These are phyloP conservation scores for Ashbya aceris DNA, from an alignment of 1,139 yeast species.

Conservation along the genomic window DNA sequence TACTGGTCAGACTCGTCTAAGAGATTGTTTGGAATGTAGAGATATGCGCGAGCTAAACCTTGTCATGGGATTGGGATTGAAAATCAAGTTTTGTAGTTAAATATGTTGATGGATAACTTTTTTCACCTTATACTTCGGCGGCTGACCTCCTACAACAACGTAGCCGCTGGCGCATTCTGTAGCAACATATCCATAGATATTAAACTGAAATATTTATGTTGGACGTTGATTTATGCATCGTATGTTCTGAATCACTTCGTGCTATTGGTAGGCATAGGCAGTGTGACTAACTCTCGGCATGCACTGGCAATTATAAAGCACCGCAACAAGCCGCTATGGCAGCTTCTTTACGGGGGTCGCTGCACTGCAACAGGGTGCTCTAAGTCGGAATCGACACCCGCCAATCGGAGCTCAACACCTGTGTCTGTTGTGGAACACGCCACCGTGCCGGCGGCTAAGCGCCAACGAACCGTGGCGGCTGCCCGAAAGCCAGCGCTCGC, in stretches of 20 bases:
- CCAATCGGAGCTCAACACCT: too few relatives aligned
- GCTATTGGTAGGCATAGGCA: background rate
- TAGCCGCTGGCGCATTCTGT: too few relatives aligned
- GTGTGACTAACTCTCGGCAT: background rate
- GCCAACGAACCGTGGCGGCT: too few relatives aligned
- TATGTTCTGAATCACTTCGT: background rate
- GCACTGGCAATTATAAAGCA: constrained; percentile 6
- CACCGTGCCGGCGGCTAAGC: too few relatives aligned
- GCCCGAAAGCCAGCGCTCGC: background rate
- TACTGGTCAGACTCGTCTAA: too few relatives aligned
- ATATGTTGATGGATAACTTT: too few relatives aligned
- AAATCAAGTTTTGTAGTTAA: background rate
- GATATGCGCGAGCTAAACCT: background rate
- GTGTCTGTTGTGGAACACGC: too few relatives aligned
- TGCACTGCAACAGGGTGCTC: too few relatives aligned
- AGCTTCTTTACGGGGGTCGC: background rate
- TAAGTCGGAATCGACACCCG: too few relatives aligned
- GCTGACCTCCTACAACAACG: too few relatives aligned
- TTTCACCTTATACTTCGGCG: too few relatives aligned
- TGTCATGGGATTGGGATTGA: background rate
- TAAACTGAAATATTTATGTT: background rate
- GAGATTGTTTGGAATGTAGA: background rate
- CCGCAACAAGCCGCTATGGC: constrained; percentile 3
- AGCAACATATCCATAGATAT: too few relatives aligned
- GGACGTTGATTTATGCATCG: constrained; percentile 1